Evolutionary conservation across 2,329 filamentous ascomycete genomes (phyloP).

Genomic region (Diaporthe citrichinensis): DNA sequence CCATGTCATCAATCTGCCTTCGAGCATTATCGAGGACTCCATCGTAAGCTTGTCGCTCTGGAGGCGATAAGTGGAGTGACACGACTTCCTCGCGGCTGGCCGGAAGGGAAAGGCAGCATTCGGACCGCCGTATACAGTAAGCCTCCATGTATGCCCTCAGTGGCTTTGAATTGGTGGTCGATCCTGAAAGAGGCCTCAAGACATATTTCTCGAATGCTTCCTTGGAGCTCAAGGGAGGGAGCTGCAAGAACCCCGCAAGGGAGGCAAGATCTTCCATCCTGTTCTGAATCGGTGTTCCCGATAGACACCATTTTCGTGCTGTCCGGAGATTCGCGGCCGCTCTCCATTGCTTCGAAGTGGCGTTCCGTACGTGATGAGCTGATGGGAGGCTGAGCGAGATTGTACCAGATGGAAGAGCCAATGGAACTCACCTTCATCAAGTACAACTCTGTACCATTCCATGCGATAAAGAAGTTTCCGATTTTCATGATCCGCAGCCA

Average conservation of each 20-base stretch:
- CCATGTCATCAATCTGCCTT: slow-evolving; percentile 9
- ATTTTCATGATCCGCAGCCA: slow-evolving; percentile 53
- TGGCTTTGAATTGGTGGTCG: slow-evolving; percentile 46
- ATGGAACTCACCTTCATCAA: slow-evolving; percentile 58
- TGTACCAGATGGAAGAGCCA: background rate
- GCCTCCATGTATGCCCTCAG: slow-evolving; percentile 54
- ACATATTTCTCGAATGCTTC: slow-evolving; percentile 59
- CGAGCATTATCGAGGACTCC: background rate
- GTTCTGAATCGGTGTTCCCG: slow-evolving; percentile 69
- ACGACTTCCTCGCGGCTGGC: background rate
- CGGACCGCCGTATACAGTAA: slow-evolving; percentile 58
- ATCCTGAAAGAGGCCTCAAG: slow-evolving; percentile 54
- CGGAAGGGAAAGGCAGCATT: slow-evolving; percentile 54
- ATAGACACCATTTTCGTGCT: slow-evolving; percentile 65
- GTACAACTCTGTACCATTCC: slow-evolving; percentile 58
- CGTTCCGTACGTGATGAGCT: slow-evolving; percentile 66
- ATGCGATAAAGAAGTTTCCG: slow-evolving; percentile 50
- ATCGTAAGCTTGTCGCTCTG: background rate
- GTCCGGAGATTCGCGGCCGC: slow-evolving; percentile 59
- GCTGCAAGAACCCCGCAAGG: slow-evolving; percentile 63
- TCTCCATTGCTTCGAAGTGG: slow-evolving; percentile 59
- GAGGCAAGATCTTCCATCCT: slow-evolving; percentile 65
- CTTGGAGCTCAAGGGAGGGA: slow-evolving; percentile 56
- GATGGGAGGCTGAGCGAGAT: background rate
- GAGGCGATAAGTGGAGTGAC: slow-evolving; percentile 46